phyloP scores from a whole-genome alignment of 441 rosid genomes.

The Iberis amara region DNA sequence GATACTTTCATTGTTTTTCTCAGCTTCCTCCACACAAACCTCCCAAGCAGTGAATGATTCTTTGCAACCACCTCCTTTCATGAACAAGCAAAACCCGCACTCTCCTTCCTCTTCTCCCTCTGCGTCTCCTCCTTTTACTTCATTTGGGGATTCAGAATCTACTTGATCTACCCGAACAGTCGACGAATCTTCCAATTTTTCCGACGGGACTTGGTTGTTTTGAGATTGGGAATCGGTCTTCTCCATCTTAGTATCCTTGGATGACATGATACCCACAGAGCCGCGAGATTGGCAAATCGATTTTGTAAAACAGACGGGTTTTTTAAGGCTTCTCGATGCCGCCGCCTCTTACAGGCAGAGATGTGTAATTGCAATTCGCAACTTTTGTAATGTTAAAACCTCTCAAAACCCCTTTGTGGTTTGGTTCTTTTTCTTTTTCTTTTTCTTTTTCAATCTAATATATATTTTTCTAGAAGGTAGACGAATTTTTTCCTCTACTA shows the following conservation, averaged over 20 bases:
- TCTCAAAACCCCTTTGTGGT: slow-evolving; percentile 23
- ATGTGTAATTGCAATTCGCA: background rate
- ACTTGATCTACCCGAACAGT: slow-evolving; percentile 18
- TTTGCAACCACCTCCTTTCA: slow-evolving; percentile 87
- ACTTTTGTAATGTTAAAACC: slow-evolving; percentile 13
- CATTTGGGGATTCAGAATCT: slow-evolving; percentile 16
- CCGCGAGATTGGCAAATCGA: slow-evolving; percentile 13
- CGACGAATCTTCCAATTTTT: slow-evolving; percentile 26
- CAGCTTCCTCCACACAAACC: slow-evolving; percentile 62
- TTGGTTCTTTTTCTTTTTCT: too few species aligned
- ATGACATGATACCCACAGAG: slow-evolving; percentile 26
- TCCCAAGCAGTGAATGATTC: slow-evolving; percentile 70
- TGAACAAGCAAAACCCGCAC: slow-evolving; percentile 87
- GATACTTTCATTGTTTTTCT: slow-evolving; percentile 49
- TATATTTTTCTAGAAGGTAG: too few species aligned
- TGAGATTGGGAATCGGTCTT: slow-evolving; percentile 26
- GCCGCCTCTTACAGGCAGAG: slow-evolving; percentile 22
- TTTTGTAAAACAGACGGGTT: slow-evolving; percentile 4
- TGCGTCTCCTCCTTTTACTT: slow-evolving; percentile 26
- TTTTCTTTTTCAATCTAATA: too few species aligned
- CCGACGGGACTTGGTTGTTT: slow-evolving; percentile 25
- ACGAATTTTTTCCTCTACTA: too few species aligned
- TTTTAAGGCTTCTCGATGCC: background rate
- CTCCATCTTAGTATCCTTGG: slow-evolving; percentile 32
- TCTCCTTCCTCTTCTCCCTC: slow-evolving; percentile 69